Percentiles rank a stretch among this genome's conserved stretches.
These are phyloP conservation scores for Microstegium vimineum DNA, from an alignment of 176 grass and related monocot species.

Conservation along the genomic window DNA sequence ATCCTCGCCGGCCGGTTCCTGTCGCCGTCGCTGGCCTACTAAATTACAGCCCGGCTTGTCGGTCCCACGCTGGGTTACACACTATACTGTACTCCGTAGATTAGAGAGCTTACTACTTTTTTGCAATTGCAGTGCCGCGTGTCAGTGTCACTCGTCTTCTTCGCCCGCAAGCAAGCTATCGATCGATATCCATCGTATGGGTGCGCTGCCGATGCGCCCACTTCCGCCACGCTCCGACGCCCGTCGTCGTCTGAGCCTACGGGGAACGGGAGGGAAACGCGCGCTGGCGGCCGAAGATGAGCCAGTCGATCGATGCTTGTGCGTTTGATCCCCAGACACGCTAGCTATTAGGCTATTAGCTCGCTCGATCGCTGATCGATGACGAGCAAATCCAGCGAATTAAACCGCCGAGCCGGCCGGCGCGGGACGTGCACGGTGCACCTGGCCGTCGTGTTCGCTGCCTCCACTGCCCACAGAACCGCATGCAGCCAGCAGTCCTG, in stretches of 20 bases:
- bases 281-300: background rate
- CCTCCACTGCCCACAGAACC: background rate
- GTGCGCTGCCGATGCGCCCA: background rate
- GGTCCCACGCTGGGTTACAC: background rate
- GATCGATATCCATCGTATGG: background rate
- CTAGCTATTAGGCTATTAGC: no score
- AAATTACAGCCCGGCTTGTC: background rate
- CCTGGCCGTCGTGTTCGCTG: background rate
- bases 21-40: conserved; percentile 43
- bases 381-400: background rate
- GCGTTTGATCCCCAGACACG: no score
- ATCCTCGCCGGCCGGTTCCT: conserved; percentile 50
- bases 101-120: background rate
- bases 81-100: no score
- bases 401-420: background rate
- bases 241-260: background rate
- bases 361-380: no score
- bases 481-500: background rate
- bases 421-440: no score
- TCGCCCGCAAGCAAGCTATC: conserved; percentile 14
- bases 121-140: background rate
- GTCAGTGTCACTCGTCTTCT: background rate
- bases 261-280: background rate
- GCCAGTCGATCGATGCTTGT: background rate
- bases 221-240: background rate